Conservation (phyloP, 2,329 filamentous ascomycete genomes). For the Aaosphaeria pasadenensis region DNA sequence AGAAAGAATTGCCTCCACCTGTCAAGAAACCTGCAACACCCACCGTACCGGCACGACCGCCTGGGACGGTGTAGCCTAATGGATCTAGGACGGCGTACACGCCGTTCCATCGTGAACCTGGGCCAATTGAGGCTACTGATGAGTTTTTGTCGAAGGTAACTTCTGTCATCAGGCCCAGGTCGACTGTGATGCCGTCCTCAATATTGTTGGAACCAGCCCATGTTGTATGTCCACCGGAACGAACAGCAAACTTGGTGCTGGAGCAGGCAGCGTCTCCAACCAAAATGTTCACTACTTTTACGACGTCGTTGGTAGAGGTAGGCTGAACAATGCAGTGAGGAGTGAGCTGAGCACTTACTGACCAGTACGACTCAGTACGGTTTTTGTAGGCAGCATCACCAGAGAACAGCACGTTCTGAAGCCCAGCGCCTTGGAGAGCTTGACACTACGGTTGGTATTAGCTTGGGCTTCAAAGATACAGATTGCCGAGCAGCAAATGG, state of each 20-base stretch:
- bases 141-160: constrained; percentile 10
- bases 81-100: constrained; percentile 32
- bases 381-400: constrained; percentile 17
- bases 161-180: neutral
- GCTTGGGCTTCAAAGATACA: too few species aligned
- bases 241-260: constrained; percentile 20
- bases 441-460: constrained; percentile 4
- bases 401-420: constrained; percentile 14
- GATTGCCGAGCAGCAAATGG: too few species aligned
- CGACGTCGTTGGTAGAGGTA: constrained; percentile 18
- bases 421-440: constrained; percentile 10
- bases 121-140: constrained; percentile 16
- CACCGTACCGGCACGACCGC: constrained; percentile 25
- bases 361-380: constrained; percentile 20
- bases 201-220: constrained; percentile 1
- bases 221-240: constrained; percentile 15
- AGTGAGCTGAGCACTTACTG: constrained; percentile 15
- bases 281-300: constrained; percentile 20
- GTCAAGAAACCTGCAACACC: constrained; percentile 28
- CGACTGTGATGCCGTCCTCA: neutral
- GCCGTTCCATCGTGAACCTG: constrained; percentile 31
- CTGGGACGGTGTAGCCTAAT: constrained; percentile 13
- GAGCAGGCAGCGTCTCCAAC: constrained; percentile 10
- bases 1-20: constrained; percentile 25
- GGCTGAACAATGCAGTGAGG: constrained; percentile 26